Percentiles rank a stretch among this genome's conserved stretches.
Evolutionary conservation across 1,139 yeast genomes (phyloP).

Genomic region (Hemisphaericaspora xylanilytica): DNA sequence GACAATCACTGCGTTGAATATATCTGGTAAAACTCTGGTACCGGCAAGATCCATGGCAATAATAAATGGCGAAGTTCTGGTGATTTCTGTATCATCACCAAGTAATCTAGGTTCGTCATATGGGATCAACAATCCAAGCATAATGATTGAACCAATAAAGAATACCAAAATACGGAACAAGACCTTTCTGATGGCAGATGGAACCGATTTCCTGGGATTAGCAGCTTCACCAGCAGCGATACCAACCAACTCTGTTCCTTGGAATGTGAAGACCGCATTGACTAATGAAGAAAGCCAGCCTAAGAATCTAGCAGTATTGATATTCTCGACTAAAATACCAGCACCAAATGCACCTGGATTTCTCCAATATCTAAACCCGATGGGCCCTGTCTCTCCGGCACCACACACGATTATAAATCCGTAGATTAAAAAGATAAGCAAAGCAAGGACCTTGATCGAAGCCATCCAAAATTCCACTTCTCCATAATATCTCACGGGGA

Average conservation of each 20-base stretch:
- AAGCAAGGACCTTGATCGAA: slow-evolving; percentile 20
- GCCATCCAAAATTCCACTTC: slow-evolving; percentile 21
- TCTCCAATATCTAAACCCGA: slow-evolving; percentile 9
- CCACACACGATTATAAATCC: slow-evolving; percentile 62
- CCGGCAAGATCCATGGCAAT: slow-evolving; percentile 15
- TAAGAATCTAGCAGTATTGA: slow-evolving; percentile 55
- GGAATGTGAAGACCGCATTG: slow-evolving; percentile 34
- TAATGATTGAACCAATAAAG: slow-evolving; percentile 17
- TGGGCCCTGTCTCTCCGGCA: slow-evolving; percentile 60
- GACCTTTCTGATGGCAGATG: slow-evolving; percentile 17
- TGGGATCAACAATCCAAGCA: slow-evolving; percentile 19
- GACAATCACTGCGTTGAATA: slow-evolving; percentile 22
- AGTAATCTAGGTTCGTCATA: slow-evolving; percentile 16
- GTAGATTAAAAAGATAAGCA: slow-evolving; percentile 18
- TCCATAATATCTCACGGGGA: slow-evolving; percentile 25
- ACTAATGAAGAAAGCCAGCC: slow-evolving; percentile 34
- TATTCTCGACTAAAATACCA: slow-evolving; percentile 44
- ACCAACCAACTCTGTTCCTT: slow-evolving; percentile 40
- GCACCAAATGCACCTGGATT: slow-evolving; percentile 76
- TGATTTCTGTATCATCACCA: slow-evolving; percentile 8
- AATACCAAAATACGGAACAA: slow-evolving; percentile 17
- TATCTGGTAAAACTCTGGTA: slow-evolving; percentile 6
- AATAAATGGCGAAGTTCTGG: slow-evolving; percentile 19
- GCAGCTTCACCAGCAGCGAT: slow-evolving; percentile 21
- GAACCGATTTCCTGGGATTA: slow-evolving; percentile 16